Evolutionary conservation across 306 rosid genomes (phyloP), one percentile per base, ranked within the genome.

Genomic region (Cucurbita maxima): DNA sequence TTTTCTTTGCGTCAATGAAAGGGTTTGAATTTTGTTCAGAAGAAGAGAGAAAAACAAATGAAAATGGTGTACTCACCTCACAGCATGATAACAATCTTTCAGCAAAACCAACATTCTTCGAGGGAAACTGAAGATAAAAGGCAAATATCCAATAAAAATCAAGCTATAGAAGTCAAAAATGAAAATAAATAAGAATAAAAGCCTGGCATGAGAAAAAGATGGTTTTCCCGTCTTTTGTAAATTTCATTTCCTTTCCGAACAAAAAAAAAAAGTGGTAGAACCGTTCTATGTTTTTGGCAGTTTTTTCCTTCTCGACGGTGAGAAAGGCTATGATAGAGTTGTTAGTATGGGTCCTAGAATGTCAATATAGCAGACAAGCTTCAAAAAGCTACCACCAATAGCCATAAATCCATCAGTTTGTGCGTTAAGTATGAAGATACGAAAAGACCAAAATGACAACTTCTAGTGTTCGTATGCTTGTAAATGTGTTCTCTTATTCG

Each of bases 1-100:
- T 58, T 58, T 13, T 58, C 67, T 34, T 59, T 36, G 36, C 44
- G 15, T 34, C 9, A 34, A 59, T 36, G 44, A 59, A 13, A 6
- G 10, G 43, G 16, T 13, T 7, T 59, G 12, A 14, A 34, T 59
- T 44, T 36, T 36, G 19, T 34, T 34, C 18, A 0, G 44, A 59
- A 36, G 38, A 34, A 34, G 30, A 18, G 44, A 55, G 43, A 59
- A 4, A 59, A 12, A 34, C 14, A 59, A 59, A 43, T 3, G 44
- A 78, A n/a, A 52, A 62, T 45, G 36, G 58, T 50, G 76, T 77
- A 76, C 90, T 76, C 63, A 94, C 98, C 98, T 81, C 83, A 76
- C 98, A 94, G 75, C 98, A 94, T 37, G 89, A 72, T 69, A 94
- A 36, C 77, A 94, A 74, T 78, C 82, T 86, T 77, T 90, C 92